These are phyloP conservation scores for Aspergillus tamarii DNA, from an alignment of 2,329 filamentous ascomycete genomes.

Conservation along the genomic window DNA sequence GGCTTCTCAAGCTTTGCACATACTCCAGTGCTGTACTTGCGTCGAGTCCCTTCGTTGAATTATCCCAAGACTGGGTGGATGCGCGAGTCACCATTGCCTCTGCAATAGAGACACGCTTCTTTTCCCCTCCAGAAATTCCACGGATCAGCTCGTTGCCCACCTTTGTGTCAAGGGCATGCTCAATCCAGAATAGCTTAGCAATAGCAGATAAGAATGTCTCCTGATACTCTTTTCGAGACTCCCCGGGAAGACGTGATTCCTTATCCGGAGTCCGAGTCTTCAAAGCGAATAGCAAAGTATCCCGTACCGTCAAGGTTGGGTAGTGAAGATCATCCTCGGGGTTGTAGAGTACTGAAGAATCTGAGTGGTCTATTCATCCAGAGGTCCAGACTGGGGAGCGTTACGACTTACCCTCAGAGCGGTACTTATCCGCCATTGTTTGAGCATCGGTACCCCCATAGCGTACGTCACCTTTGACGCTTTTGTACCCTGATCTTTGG, in stretches of 20 bases:
- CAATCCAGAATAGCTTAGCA: conserved; percentile 91
- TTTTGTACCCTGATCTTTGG: conserved; percentile 65
- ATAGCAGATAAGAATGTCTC: conserved; percentile 72
- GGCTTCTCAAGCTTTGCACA: conserved; percentile 70
- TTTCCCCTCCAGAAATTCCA: conserved; percentile 77
- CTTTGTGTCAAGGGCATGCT: conserved; percentile 81
- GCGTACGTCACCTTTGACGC: conserved; percentile 69
- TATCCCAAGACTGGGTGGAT: conserved; percentile 75
- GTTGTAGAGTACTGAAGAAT: conserved; percentile 64
- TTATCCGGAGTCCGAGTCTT: conserved; percentile 84
- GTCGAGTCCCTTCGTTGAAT: conserved; percentile 70
- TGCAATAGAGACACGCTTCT: conserved; percentile 79
- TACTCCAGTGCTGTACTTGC: conserved; percentile 70
- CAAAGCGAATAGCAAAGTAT: conserved; percentile 82
- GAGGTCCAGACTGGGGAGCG: background rate
- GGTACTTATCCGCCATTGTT: conserved; percentile 71
- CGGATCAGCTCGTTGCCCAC: conserved; percentile 82
- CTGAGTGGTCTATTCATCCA: background rate
- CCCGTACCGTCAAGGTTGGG: conserved; percentile 81
- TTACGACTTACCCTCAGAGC: conserved; percentile 67
- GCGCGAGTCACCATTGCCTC: conserved; percentile 79
- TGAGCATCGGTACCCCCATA: conserved; percentile 75
- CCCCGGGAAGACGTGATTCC: conserved; percentile 64
- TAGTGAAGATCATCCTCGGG: conserved; percentile 86
- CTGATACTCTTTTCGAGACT: conserved; percentile 76